Conservation (phyloP, 768 basidiomycete genomes). For the Crepidotus variabilis region DNA sequence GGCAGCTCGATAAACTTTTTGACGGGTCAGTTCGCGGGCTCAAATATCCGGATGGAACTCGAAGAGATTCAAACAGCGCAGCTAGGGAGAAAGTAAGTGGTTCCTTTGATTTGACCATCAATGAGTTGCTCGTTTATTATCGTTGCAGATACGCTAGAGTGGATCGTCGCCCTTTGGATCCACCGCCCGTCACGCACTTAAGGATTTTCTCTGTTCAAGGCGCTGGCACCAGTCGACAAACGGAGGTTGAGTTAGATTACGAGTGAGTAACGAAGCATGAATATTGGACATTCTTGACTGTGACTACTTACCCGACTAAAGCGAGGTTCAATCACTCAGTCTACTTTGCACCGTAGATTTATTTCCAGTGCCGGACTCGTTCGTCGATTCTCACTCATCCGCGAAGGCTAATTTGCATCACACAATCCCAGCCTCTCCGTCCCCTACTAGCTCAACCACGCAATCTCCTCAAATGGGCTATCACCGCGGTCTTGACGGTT, state of each 20-base stretch:
- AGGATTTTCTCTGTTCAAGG: constrained; percentile 44
- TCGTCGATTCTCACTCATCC: constrained; percentile 1
- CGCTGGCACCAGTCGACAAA: constrained; percentile 34
- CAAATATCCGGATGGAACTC: constrained; percentile 50
- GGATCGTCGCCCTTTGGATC: constrained; percentile 63
- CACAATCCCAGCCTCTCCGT: not conserved
- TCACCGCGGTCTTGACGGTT: not conserved
- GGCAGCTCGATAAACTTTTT: constrained; percentile 52
- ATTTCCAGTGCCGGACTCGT: constrained; percentile 48
- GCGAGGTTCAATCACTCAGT: constrained; percentile 60
- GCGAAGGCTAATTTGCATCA: not conserved
- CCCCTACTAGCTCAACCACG: not conserved
- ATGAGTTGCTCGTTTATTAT: constrained; percentile 5
- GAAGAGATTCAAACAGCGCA: constrained; percentile 62
- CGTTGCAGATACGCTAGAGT: constrained; percentile 51
- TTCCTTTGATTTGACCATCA: constrained; percentile 8
- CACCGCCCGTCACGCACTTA: constrained; percentile 58
- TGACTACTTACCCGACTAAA: constrained; percentile 22
- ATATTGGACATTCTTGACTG: not conserved
- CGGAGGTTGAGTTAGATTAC: constrained; percentile 44
- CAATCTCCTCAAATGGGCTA: not conserved
- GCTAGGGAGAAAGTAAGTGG: constrained; percentile 62
- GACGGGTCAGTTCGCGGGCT: constrained; percentile 59
- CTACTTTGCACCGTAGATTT: constrained; percentile 77
- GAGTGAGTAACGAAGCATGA: constrained; percentile 33